phyloP scores from a whole-genome alignment of 1,284 basidiomycete species.

The Erythrobasidium hasegawianum region DNA sequence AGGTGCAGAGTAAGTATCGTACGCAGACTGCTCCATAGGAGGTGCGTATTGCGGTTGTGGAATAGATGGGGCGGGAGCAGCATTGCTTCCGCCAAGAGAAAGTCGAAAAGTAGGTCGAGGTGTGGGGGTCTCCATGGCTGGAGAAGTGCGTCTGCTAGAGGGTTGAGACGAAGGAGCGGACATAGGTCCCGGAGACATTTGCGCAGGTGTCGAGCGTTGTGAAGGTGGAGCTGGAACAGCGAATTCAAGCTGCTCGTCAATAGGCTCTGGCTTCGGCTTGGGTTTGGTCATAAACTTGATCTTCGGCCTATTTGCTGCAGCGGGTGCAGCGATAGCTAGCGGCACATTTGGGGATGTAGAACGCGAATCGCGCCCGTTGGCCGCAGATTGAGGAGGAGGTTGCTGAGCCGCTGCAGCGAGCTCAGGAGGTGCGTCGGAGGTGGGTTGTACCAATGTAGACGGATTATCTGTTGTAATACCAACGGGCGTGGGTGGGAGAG shows the following conservation, averaged over 20 bases:
- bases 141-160: neutral
- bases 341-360: constrained; percentile 26
- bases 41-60: constrained; percentile 1
- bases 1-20: neutral
- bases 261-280: constrained; percentile 24
- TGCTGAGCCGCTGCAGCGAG: too few relatives aligned
- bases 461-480: constrained; percentile 2
- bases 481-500: neutral
- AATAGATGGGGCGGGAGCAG: constrained; percentile 1
- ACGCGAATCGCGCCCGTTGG: constrained; percentile 12
- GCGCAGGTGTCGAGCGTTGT: constrained; percentile 3
- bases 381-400: neutral
- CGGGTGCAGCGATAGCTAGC: constrained; percentile 9
- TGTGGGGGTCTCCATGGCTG: neutral
- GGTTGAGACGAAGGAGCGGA: neutral
- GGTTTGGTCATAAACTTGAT: constrained; percentile 27
- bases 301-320: constrained; percentile 11
- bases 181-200: constrained; percentile 5
- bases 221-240: constrained; percentile 3
- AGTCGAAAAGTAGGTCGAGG: constrained; percentile 15
- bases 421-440: neutral
- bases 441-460: neutral
- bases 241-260: constrained; percentile 18
- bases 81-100: constrained; percentile 20
- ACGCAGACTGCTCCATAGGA: constrained; percentile 5